phyloP scores from a whole-genome alignment of 1,139 yeast genomes.

The Nakaseomyces glabratus region DNA sequence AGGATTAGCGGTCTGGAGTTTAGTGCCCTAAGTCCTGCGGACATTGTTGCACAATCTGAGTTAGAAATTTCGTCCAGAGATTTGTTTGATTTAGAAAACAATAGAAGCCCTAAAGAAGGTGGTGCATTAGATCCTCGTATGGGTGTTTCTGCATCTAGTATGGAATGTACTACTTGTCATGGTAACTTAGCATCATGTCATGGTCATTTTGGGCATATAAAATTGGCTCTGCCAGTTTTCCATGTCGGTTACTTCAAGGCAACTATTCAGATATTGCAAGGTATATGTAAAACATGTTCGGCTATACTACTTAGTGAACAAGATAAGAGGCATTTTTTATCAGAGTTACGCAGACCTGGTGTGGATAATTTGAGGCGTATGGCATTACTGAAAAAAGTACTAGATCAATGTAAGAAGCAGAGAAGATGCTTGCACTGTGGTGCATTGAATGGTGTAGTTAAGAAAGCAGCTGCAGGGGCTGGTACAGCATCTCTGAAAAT shows the following conservation, averaged over 20 bases:
- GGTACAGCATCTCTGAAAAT: conserved; percentile 91
- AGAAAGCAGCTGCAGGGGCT: conserved; percentile 88
- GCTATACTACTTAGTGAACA: conserved; percentile 65
- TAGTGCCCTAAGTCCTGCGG: conserved; percentile 84
- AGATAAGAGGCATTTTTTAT: conserved; percentile 56
- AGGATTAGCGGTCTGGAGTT: conserved; percentile 86
- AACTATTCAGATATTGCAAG: conserved; percentile 78
- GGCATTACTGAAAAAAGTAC: conserved; percentile 71
- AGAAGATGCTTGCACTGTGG: conserved; percentile 83
- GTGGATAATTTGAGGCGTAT: conserved; percentile 86
- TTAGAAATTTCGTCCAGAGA: conserved; percentile 90
- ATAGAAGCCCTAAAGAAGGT: conserved; percentile 64
- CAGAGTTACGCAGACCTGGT: conserved; percentile 77
- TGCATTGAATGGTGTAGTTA: conserved; percentile 90
- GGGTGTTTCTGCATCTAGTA: conserved; percentile 86
- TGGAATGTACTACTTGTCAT: conserved; percentile 84
- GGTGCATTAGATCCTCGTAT: conserved; percentile 89
- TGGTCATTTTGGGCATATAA: conserved; percentile 95
- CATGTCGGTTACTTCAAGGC: conserved; percentile 96
- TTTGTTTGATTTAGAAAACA: conserved; percentile 80
- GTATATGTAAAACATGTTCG: conserved; percentile 88
- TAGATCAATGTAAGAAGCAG: conserved; percentile 93
- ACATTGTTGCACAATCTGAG: conserved; percentile 87
- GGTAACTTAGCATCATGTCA: conserved; percentile 92
- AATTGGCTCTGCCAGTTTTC: conserved; percentile 89